phyloP scores from a whole-genome alignment of 768 basidiomycete genomes.

The Auricularia sp. region DNA sequence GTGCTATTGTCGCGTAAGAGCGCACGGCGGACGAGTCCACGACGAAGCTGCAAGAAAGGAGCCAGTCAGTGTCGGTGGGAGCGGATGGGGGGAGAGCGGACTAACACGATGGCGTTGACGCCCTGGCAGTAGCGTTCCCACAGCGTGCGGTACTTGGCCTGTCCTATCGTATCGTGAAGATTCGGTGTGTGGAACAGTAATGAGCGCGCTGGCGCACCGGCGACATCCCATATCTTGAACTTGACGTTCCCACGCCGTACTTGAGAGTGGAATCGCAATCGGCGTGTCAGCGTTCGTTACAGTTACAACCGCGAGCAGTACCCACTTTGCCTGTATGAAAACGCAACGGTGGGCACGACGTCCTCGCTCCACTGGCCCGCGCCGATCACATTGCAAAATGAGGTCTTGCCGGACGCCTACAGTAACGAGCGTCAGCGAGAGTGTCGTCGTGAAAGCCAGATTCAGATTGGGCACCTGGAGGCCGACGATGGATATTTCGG shows the following conservation, averaged over 20 bases:
- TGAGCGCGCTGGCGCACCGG: conserved; percentile 41
- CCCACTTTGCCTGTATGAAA: conserved; percentile 66
- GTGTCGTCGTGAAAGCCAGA: background rate
- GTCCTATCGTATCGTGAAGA: conserved; percentile 37
- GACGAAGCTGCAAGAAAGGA: conserved; percentile 54
- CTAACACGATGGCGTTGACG: conserved; percentile 86
- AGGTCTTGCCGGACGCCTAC: conserved; percentile 91
- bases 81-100: conserved; percentile 4
- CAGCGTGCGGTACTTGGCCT: conserved; percentile 90
- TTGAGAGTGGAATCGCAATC: conserved; percentile 3
- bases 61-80: background rate
- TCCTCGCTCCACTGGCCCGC: conserved; percentile 79
- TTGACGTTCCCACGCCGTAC: conserved; percentile 84
- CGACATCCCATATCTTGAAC: conserved; percentile 92
- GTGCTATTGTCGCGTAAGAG: conserved; percentile 7
- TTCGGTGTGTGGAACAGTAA: background rate
- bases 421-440: conserved; percentile 1
- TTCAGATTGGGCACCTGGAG: conserved; percentile 49
- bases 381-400: conserved; percentile 84
- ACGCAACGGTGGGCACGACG: conserved; percentile 92
- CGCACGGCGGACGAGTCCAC: conserved; percentile 83
- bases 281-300: background rate
- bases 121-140: conserved; percentile 93
- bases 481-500: conserved; percentile 87
- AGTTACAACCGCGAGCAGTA: background rate